Conservation (phyloP, 1,139 yeast genomes). For the Diutina mesorugosa region DNA sequence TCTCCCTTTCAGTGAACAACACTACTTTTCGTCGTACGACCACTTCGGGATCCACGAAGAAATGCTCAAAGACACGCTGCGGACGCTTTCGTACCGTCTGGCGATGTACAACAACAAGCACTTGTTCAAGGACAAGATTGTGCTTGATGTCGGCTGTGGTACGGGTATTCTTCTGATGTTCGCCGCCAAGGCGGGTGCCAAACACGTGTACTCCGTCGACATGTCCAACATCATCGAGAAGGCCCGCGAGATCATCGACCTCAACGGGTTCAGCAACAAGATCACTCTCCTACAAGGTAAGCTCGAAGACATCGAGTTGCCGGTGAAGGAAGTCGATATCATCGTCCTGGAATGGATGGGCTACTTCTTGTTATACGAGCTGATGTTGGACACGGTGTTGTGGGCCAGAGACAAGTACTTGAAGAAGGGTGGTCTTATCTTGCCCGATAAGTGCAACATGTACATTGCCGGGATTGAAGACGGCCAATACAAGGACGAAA, state of each 20-base stretch:
- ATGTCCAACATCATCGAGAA: constrained; percentile 93
- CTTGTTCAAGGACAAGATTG: constrained; percentile 83
- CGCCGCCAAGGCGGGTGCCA: constrained; percentile 97
- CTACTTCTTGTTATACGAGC: constrained; percentile 86
- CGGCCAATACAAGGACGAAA: constrained; percentile 84
- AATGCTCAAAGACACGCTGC: constrained; percentile 91
- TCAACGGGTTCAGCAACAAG: constrained; percentile 79
- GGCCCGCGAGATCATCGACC: constrained; percentile 75
- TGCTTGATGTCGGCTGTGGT: constrained; percentile 98
- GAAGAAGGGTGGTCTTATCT: constrained; percentile 75
- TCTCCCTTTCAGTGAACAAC: constrained; percentile 66
- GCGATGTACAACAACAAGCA: constrained; percentile 89
- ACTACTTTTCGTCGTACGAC: constrained; percentile 89
- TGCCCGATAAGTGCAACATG: constrained; percentile 92
- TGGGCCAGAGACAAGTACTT: constrained; percentile 89
- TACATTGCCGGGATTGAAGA: constrained; percentile 92
- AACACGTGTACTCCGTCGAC: constrained; percentile 93
- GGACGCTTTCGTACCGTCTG: constrained; percentile 85
- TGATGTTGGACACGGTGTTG: constrained; percentile 95
- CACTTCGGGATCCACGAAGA: constrained; percentile 98
- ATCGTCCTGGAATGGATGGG: constrained; percentile 99
- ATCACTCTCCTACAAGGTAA: constrained; percentile 88
- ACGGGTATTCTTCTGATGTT: constrained; percentile 96
- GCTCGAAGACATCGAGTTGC: constrained; percentile 84
- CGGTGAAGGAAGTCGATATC: constrained; percentile 73